Conservation (phyloP, 1,284 basidiomycete species). For the Austroboletus niveus region DNA sequence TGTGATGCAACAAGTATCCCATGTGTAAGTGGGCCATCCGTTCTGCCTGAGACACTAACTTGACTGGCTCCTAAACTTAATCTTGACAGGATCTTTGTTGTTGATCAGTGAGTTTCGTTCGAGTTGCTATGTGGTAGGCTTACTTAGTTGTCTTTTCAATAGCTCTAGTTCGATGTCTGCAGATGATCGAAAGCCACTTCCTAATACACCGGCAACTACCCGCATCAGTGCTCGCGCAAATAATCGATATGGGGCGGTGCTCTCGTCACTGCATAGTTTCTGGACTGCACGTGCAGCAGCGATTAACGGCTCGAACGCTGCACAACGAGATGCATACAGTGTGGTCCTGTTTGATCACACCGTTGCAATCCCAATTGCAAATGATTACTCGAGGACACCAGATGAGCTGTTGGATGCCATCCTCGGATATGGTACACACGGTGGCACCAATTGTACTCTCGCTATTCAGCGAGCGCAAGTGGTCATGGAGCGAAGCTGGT, state of each 20-base stretch:
- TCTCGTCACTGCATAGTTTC: conserved; percentile 51
- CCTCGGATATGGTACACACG: conserved; percentile 31
- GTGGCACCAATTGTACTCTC: conserved; percentile 49
- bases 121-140: not conserved
- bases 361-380: conserved; percentile 32
- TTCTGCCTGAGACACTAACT: not conserved
- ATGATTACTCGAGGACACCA: conserved; percentile 51
- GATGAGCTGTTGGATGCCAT: conserved; percentile 44
- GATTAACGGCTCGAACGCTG: conserved; percentile 27
- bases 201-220: conserved; percentile 42
- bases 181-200: conserved; percentile 44
- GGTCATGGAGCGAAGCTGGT: conserved; percentile 52
- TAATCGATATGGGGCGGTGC: conserved; percentile 58
- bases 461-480: conserved; percentile 41
- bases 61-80: not conserved
- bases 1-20: conserved; percentile 39
- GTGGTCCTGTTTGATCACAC: conserved; percentile 49
- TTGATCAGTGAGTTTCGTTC: conserved; percentile 18
- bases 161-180: conserved; percentile 54
- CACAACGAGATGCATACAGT: conserved; percentile 55
- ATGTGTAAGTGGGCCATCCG: conserved; percentile 17
- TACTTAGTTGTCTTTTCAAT: not conserved
- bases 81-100: conserved; percentile 28
- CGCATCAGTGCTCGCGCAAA: conserved; percentile 39
- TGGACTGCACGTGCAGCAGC: conserved; percentile 52